Base-by-base conservation (phyloP, 2,329 filamentous ascomycete species). In the Sarocladium oryzae region DNA sequence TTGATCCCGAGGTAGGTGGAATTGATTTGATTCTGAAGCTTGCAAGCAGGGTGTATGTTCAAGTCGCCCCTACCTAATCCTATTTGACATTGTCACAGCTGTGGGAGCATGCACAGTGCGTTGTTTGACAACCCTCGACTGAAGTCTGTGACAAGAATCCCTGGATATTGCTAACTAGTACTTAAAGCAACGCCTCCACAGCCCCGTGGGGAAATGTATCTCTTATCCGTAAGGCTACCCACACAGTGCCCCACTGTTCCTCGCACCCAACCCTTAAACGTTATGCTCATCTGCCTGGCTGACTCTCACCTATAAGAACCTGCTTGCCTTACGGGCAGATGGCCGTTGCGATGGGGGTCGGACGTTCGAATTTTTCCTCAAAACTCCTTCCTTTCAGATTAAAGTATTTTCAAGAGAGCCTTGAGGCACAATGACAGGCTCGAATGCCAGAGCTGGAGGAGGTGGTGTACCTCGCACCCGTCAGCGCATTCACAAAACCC, bases 401-500 rank as follows among this genome's bases (percentile, higher is more conserved):
- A n/a, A n/a, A n/a, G n/a, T n/a, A n/a, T n/a, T n/a, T n/a, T 37
- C 35, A 10, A n/a, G 35, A 15, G 15, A 15, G 15, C 30, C 8
- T 32, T 15, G 30, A 32, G 30, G 15, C 8, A 36, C 15, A n/a
- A 40, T 40, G 37, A 40, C 37, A 8, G 18, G 7, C 4, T 45
- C 40, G 4, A 11, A 4, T 24, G 10, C 24, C 7, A 7, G 26
- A 32, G 45, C 30, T 36, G n/a, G n/a, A n/a, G 33, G 13, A 16
- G 24, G 43, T 13, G 50, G 52, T 15, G 58, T 54, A 35, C 65
- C 66, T 11, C 60, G 65, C 11, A 67, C 66, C 20, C 60, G 73
- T 38, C 73, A 76, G 52, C 58, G 72, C 33, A 53, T 63, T 9
- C 61, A 67, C 54, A 76, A 74, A 56, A 53, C 68, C 16, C 66